Evolutionary conservation across 164 flowering plant genomes (phyloP).

Genomic region (Aristolochia fimbriata): DNA sequence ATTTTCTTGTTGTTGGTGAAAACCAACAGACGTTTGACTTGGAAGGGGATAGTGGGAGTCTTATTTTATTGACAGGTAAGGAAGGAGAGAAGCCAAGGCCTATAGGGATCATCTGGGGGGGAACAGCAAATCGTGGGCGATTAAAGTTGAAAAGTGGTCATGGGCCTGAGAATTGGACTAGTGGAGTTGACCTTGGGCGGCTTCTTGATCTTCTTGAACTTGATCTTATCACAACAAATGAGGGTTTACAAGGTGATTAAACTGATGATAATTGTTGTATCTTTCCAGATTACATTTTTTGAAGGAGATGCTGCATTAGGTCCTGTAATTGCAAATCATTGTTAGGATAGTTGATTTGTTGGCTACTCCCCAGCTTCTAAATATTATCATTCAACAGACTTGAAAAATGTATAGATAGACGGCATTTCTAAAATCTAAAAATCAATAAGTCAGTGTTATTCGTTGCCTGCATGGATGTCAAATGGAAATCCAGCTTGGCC

Average conservation of each 20-base stretch:
- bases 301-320: too few species aligned
- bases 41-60: constrained; percentile 97
- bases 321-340: too few species aligned
- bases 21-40: constrained; percentile 89
- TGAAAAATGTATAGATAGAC: too few species aligned
- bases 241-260: constrained; percentile 57
- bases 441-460: too few species aligned
- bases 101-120: constrained; percentile 96
- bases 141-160: constrained; percentile 76
- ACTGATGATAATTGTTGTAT: constrained; percentile 6
- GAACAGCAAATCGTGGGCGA: constrained; percentile 95
- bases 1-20: constrained; percentile 91
- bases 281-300: neutral
- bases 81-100: constrained; percentile 67
- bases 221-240: constrained; percentile 62
- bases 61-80: constrained; percentile 60
- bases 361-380: too few species aligned
- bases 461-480: too few species aligned
- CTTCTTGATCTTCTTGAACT: constrained; percentile 90
- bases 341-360: too few species aligned
- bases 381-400: too few species aligned
- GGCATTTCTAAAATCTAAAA: too few species aligned
- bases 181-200: constrained; percentile 96
- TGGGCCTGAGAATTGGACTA: constrained; percentile 94
- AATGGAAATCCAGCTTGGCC: too few species aligned